A percentile compares a stretch with the other conserved stretches of the same genome.
These are phyloP conservation scores for Leccinum broughii DNA, from an alignment of 768 basidiomycete genomes.

Conservation along the genomic window DNA sequence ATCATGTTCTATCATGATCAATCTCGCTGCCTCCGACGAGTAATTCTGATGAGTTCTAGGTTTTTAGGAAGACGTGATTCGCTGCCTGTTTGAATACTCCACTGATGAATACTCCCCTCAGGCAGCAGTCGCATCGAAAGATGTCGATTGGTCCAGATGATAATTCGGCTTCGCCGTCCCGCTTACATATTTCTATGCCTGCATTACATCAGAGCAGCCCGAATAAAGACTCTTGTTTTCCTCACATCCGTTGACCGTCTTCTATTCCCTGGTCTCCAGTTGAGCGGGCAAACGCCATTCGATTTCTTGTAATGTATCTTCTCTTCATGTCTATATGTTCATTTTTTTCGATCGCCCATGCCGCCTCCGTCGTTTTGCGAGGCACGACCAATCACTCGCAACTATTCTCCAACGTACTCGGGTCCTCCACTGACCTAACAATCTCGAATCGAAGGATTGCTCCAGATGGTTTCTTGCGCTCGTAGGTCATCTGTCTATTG, in stretches of 20 bases:
- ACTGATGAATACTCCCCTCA: too few species aligned
- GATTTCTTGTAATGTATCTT: conserved; percentile 15
- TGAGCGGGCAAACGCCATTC: neutral
- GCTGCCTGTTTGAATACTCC: too few species aligned
- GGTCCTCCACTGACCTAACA: conserved; percentile 30
- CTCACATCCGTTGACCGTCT: neutral
- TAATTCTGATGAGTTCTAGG: too few species aligned
- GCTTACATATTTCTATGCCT: neutral
- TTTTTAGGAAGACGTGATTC: too few species aligned
- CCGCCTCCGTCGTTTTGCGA: conserved; percentile 23
- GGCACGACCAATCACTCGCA: neutral
- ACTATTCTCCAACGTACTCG: conserved; percentile 7
- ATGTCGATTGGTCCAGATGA: neutral
- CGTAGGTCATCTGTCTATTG: conserved; percentile 31
- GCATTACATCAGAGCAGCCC: neutral
- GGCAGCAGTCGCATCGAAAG: too few species aligned
- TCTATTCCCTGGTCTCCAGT: neutral
- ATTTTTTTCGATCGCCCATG: conserved; percentile 7
- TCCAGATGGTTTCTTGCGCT: conserved; percentile 51
- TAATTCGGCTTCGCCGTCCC: neutral
- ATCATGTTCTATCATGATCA: too few species aligned
- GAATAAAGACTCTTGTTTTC: neutral
- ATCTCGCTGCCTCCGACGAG: too few species aligned
- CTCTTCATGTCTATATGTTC: conserved; percentile 8
- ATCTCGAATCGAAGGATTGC: conserved; percentile 42